Evolutionary conservation across 1,284 basidiomycete species (phyloP).

Genomic region (Marasmius tenuissimus): DNA sequence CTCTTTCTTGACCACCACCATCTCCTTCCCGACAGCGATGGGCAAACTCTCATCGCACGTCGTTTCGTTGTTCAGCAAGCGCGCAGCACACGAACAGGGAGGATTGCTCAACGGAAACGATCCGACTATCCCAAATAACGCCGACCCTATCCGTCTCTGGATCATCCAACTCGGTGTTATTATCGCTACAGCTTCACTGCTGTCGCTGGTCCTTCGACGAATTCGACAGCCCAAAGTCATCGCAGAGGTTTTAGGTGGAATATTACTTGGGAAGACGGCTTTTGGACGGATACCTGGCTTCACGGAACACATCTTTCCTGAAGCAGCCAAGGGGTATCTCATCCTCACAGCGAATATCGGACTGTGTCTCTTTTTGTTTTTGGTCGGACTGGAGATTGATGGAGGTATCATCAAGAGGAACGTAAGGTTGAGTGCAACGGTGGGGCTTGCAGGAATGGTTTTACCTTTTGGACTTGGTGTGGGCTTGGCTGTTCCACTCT

Average conservation of each 20-base stretch:
- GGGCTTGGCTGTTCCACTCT: conserved; percentile 79
- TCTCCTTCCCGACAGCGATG: neutral
- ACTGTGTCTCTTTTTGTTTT: conserved; percentile 88
- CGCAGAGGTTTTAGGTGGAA: conserved; percentile 86
- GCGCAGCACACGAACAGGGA: conserved; percentile 52
- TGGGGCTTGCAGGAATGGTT: conserved; percentile 68
- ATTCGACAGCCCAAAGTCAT: conserved; percentile 84
- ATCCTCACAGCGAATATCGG: conserved; percentile 92
- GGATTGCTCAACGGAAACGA: conserved; percentile 74
- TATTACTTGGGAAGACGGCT: conserved; percentile 82
- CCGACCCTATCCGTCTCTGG: conserved; percentile 85
- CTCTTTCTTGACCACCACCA: no score
- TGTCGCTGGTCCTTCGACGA: conserved; percentile 69
- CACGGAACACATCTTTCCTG: conserved; percentile 80
- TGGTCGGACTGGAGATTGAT: conserved; percentile 76
- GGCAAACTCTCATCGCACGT: conserved; percentile 38
- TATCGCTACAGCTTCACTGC: conserved; percentile 76
- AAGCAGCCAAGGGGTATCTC: conserved; percentile 72
- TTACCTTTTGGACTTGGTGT: conserved; percentile 87
- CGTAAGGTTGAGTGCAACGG: conserved; percentile 40
- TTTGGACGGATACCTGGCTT: conserved; percentile 78
- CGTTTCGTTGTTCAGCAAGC: conserved; percentile 33
- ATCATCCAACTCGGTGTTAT: conserved; percentile 90
- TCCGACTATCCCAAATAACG: conserved; percentile 61
- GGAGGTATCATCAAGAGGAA: conserved; percentile 56